Evolutionary conservation across 2,329 filamentous ascomycete genomes (phyloP), one percentile per base, ranked within the genome.

Genomic region (Knufia fluminis): DNA sequence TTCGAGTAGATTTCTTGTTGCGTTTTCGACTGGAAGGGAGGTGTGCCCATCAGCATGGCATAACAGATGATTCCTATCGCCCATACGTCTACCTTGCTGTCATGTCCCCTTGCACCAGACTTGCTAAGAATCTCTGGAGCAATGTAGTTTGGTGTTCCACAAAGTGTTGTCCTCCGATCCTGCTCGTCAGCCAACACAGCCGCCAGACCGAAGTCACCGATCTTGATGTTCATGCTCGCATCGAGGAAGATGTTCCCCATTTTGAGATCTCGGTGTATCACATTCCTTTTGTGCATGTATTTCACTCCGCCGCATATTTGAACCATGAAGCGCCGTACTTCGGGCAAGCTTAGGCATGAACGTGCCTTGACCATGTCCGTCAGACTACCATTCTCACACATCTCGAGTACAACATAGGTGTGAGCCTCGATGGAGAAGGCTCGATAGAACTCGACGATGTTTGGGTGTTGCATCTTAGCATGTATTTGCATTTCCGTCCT

Each of bases 221-320:
- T 88, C 66, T 98, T 98, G 60, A 95, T 84, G 62, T 98, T 94
- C 91, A 98, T 96, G 58, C 89, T 76, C 48, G 80, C 80, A 66
- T 98, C 92, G 46, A 98, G 75, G 62, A 98, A 98, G 58, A 98
- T 83, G 65, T 98, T 98, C 43, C 92, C 94, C 75, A 96, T 97
- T 70, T 98, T 98, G 59, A 98, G 70, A 67, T 98, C 92, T 44
- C 92, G 82, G 68, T 98, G 92, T 44, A 97, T 95, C 54, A 98
- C 94, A 57, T 91, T 92, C 64, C 94, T 86, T 62, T 82, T 82
- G 67, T 98, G 94, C 74, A 98, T 86, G 64, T 98, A 98, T 68
- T 97, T 97, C 68, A 98, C 91, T 32, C 92, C 92, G 31, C 92
- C 92, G 57, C 91, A 88, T 52, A 96, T 89, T 67, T 98, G 92